These are phyloP conservation scores for Turnera subulata DNA, from an alignment of 345 rosid genomes.

Conservation along the genomic window DNA sequence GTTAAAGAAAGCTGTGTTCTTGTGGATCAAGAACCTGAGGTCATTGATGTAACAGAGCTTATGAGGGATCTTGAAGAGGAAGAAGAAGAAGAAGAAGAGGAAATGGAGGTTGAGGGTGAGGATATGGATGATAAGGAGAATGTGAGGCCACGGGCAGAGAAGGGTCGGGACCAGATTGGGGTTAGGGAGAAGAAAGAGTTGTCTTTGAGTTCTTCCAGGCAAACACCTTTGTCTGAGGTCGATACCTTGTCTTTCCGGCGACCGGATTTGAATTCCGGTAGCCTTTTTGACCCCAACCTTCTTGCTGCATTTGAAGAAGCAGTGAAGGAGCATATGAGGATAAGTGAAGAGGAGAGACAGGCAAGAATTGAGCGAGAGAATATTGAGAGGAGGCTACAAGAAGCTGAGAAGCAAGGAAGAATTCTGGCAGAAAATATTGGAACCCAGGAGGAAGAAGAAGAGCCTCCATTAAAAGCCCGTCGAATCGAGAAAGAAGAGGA, in stretches of 20 bases:
- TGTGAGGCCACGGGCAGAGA: constrained; percentile 28
- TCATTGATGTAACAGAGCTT: constrained; percentile 43
- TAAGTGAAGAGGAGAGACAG: constrained; percentile 37
- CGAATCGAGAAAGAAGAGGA: constrained; percentile 25
- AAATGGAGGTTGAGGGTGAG: constrained; percentile 21
- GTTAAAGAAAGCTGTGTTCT: neutral
- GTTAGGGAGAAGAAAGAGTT: constrained; percentile 16
- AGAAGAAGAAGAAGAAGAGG: constrained; percentile 34
- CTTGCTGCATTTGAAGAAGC: constrained; percentile 65
- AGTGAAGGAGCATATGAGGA: constrained; percentile 35
- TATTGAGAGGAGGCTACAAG: constrained; percentile 7
- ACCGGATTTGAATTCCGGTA: constrained; percentile 63
- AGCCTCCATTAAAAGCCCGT: constrained; percentile 43
- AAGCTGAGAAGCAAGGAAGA: constrained; percentile 8
- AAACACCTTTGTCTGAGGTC: constrained; percentile 43
- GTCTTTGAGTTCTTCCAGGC: constrained; percentile 6
- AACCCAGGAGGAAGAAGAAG: constrained; percentile 17
- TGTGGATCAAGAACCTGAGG: constrained; percentile 26
- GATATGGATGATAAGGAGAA: constrained; percentile 50
- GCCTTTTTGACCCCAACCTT: constrained; percentile 73
- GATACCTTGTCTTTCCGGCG: constrained; percentile 52
- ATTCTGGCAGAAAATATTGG: constrained; percentile 16
- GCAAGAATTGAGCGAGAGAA: constrained; percentile 20
- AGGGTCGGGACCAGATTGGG: neutral
- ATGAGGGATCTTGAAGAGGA: constrained; percentile 42